Base-by-base conservation (phyloP, 805 yeast species). In the Myxozyma vanderwaltii region DNA sequence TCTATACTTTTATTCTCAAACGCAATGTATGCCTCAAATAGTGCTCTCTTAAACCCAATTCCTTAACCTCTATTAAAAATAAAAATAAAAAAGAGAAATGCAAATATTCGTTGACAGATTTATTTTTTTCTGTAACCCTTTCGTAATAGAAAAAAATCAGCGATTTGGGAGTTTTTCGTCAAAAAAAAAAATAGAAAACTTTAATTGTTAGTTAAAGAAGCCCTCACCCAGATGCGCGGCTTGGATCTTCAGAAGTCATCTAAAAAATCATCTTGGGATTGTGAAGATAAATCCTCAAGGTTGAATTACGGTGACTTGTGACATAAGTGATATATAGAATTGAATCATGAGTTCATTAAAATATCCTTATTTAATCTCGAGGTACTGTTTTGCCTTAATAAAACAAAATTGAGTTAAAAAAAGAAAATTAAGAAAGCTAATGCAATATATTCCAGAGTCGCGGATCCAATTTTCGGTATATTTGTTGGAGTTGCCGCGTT, bases 391-490 rank as follows among this genome's bases (percentile, higher is more conserved):
- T 23, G 10, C 33, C 33, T 29, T 29, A 29, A n/a, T n/a, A n/a
- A n/a, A n/a, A n/a, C n/a, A n/a, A n/a, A n/a, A n/a, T n/a, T n/a
- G n/a, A n/a, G n/a, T n/a, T n/a, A n/a, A n/a, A n/a, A n/a, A n/a
- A n/a, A n/a, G n/a, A n/a, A n/a, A n/a, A n/a, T n/a, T n/a, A n/a
- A n/a, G n/a, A 48, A 10, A 5, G 27, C 33, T 35, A 29, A 29
- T 38, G 8, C 21, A 19, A 21, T 6, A 19, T 17, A 13, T 1
- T 31, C 15, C 29, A 59, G 63, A 21, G 33, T 50, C 21, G 43
- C 60, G 10, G 68, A 66, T 41, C 67, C 68, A 19, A 39, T 66
- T 40, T 66, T 66, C 38, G 65, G 68, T 3, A 31, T 65, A n/a
- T 44, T 41, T n/a, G 60, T 66, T 44, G 68, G 68, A 17, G 61